Evolutionary conservation across 2,329 filamentous ascomycete species (phyloP).

Genomic region (Paracoccidioides brasiliensis): DNA sequence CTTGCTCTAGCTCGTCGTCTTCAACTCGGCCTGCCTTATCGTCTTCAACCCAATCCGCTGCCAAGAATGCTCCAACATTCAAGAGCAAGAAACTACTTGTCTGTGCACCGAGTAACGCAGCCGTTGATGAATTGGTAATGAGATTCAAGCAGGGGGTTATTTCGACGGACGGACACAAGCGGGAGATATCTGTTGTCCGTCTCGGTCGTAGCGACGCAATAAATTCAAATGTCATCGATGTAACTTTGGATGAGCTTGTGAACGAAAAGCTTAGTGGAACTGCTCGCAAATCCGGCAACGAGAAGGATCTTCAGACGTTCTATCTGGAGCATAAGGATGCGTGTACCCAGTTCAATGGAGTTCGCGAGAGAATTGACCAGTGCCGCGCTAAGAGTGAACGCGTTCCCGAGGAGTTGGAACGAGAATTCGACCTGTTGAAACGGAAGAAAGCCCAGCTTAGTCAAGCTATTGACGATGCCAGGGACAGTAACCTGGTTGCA

Average conservation of each 20-base stretch:
- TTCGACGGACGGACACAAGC: constrained; percentile 56
- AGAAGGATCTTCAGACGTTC: constrained; percentile 48
- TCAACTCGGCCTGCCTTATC: constrained; percentile 13
- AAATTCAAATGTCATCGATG: constrained; percentile 75
- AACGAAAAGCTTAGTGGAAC: constrained; percentile 50
- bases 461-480: constrained; percentile 70
- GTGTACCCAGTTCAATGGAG: constrained; percentile 52
- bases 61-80: constrained; percentile 18
- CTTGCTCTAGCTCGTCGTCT: constrained; percentile 31
- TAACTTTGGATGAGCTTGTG: constrained; percentile 87
- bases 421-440: constrained; percentile 66
- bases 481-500: constrained; percentile 70
- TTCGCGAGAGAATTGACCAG: constrained; percentile 60
- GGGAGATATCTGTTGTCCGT: constrained; percentile 76
- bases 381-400: constrained; percentile 41
- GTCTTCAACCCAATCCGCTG: no score
- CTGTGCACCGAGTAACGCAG: constrained; percentile 96
- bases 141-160: constrained; percentile 80
- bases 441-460: constrained; percentile 64
- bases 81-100: constrained; percentile 75
- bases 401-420: constrained; percentile 44
- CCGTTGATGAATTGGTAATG: constrained; percentile 89
- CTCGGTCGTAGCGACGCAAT: constrained; percentile 86
- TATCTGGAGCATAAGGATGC: constrained; percentile 54
- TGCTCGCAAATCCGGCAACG: constrained; percentile 32